Base-by-base conservation (phyloP, 177 flowering plant species). In the Vitis hybrid region DNA sequence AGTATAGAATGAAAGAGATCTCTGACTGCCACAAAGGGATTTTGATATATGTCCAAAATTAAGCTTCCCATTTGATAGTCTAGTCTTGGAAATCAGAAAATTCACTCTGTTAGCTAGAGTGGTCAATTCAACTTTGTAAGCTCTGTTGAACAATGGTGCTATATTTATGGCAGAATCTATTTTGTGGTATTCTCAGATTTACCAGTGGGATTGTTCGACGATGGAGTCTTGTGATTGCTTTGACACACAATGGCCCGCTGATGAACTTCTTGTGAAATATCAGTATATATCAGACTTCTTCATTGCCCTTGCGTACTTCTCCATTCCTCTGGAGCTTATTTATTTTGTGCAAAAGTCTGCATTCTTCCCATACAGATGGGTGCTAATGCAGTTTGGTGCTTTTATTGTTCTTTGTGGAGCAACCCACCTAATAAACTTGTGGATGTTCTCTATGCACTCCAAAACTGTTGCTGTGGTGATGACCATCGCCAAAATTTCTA, bases 361-460 rank as follows among this genome's bases (percentile, higher is more conserved):
- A 15, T 81, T 89, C 75, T 89, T 89, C 70, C 95, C 95, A 33
- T 90, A 86, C 56, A 81, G 89, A 87, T 90, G 93, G 95, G 95
- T 90, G 67, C 89, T 90, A 11, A 83, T 89, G 78, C 95, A 87
- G 70, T 90, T 90, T 73, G 89, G 90, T 66, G 93, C 93, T 60
- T 90, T 90, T 62, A 90, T 90, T 63, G 83, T 75, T 57, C 78
- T 74, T 31, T 89, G 96, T 75, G 96, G 96, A n/a, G 86, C 89
- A 18, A 89, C 94, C n/a, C 97, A 89, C 76, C 81, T 91, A 50
- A 87, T 89, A 65, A 91, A 78, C 78, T 51, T 86, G 70, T 91
- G 92, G 97, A 91, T 90, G 13, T 85, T 80, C 71, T 66, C 75
- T 22, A 67, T 81, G 77, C 93, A 86, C 76, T 77, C 95, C 2